Base-by-base conservation (phyloP, 805 yeast genomes). In the Ogataea nitratoaversa region DNA sequence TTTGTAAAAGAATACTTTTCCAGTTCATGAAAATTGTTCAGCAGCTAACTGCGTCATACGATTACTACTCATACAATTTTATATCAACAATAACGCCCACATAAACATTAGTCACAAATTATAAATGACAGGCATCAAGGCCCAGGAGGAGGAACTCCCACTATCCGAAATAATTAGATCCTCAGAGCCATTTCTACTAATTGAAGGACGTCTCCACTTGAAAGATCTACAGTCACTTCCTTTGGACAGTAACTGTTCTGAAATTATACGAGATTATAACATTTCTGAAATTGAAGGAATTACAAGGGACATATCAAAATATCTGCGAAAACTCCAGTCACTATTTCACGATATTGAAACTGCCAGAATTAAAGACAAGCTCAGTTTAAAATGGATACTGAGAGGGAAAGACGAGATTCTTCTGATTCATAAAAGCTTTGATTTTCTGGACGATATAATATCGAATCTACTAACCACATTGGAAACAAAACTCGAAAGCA, bases 401-500 rank as follows among this genome's bases (percentile, higher is more conserved):
- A 62, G 60, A 34, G 64, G 63, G 1, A 56, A 49, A 41, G 37
- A 38, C 22, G 59, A 57, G 35, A 58, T 66, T 33, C 49, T 57
- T 34, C 59, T 54, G 27, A 47, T 68, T n/a, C 36, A 43, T 32
- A 52, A 59, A 31, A 59, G 56, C 30, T 36, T 67, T 9, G 61
- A 60, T 12, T 48, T 53, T 3, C 52, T 69, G 2, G 73, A 70
- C 36, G 52, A 59, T 2, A 47, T 62, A 12, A 56, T 69, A 30
- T 48, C 66, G 1, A 63, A 62, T 36, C 48, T 67, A 8, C 45
- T 68, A 27, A 65, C 63, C 36, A 24, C 59, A 5, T 30, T 66
- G 12, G 74, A 70, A 34, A 43, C 41, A 7, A 50, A 57, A 23
- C 32, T 62, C 13, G 49, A 49, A 2, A 48, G 42, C 0, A 49